Evolutionary conservation across 2,329 filamentous ascomycete genomes (phyloP).

Genomic region (Myriosclerotinia scirpicola): DNA sequence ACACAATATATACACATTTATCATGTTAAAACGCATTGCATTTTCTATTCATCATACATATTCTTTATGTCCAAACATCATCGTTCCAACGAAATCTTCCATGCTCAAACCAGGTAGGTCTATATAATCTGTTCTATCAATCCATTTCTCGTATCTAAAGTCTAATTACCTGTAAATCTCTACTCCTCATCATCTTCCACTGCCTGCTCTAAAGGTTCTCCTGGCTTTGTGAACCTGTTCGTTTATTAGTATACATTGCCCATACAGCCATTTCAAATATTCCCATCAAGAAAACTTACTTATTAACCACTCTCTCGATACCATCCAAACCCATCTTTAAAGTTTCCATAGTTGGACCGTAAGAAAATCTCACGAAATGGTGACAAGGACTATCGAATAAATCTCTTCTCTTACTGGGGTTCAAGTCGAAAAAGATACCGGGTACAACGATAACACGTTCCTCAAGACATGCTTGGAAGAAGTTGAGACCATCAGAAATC

Average conservation of each 20-base stretch:
- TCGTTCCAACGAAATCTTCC: neutral
- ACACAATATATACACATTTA: neutral
- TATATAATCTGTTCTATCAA: neutral
- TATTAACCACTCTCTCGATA: conserved; percentile 77
- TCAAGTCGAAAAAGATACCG: conserved; percentile 96
- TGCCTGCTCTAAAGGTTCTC: conserved; percentile 15
- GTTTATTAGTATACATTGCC: neutral
- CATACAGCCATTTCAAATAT: too few species aligned
- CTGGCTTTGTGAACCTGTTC: conserved; percentile 12
- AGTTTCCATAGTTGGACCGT: conserved; percentile 78
- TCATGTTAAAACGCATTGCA: neutral
- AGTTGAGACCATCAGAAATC: conserved; percentile 91
- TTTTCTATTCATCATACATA: conserved; percentile 2
- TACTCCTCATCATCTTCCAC: conserved; percentile 9
- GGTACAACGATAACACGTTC: conserved; percentile 97
- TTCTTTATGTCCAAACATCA: neutral
- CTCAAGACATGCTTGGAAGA: conserved; percentile 89
- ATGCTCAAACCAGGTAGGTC: neutral
- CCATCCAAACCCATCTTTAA: conserved; percentile 78
- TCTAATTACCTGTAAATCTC: neutral
- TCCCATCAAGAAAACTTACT: conserved; percentile 45
- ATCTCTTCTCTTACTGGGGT: conserved; percentile 84
- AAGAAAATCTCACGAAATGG: conserved; percentile 83
- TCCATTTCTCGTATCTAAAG: neutral
- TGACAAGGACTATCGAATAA: conserved; percentile 94